Conservation (phyloP, 2,329 filamentous ascomycete genomes). For the Fusarium bulbicola region DNA sequence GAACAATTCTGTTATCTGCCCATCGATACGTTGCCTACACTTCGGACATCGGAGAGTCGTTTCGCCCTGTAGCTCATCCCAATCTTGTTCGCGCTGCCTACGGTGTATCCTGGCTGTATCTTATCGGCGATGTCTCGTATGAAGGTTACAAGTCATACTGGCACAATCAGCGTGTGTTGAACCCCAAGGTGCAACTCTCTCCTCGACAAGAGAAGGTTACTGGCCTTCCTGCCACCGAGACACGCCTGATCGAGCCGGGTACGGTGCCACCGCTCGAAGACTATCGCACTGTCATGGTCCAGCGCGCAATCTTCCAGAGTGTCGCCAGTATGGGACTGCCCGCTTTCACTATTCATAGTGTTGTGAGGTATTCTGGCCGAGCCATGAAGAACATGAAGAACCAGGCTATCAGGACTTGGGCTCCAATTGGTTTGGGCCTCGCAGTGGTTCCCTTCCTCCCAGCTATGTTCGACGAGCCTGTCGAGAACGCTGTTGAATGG, state of each 20-base stretch:
- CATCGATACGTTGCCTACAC: slow-evolving; percentile 98
- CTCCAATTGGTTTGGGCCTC: slow-evolving; percentile 85
- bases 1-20: slow-evolving; percentile 87
- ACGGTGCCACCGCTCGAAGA: slow-evolving; percentile 80
- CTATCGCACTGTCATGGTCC: slow-evolving; percentile 88
- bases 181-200: slow-evolving; percentile 70
- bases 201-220: slow-evolving; percentile 59
- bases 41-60: slow-evolving; percentile 94
- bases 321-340: slow-evolving; percentile 94
- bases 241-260: slow-evolving; percentile 48
- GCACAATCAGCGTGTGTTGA: slow-evolving; percentile 79
- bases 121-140: slow-evolving; percentile 87
- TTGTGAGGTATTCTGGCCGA: slow-evolving; percentile 87
- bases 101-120: slow-evolving; percentile 90
- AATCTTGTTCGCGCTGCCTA: slow-evolving; percentile 84
- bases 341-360: slow-evolving; percentile 91
- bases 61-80: slow-evolving; percentile 91
- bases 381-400: slow-evolving; percentile 89
- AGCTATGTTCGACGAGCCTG: slow-evolving; percentile 87
- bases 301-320: slow-evolving; percentile 89
- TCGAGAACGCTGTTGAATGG: slow-evolving; percentile 93
- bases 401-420: slow-evolving; percentile 80
- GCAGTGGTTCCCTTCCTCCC: slow-evolving; percentile 85
- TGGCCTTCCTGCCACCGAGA: slow-evolving; percentile 52
- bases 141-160: slow-evolving; percentile 97